Evolutionary conservation across 2,329 filamentous ascomycete genomes (phyloP).

Genomic region (Beauveria rudraprayagi): DNA sequence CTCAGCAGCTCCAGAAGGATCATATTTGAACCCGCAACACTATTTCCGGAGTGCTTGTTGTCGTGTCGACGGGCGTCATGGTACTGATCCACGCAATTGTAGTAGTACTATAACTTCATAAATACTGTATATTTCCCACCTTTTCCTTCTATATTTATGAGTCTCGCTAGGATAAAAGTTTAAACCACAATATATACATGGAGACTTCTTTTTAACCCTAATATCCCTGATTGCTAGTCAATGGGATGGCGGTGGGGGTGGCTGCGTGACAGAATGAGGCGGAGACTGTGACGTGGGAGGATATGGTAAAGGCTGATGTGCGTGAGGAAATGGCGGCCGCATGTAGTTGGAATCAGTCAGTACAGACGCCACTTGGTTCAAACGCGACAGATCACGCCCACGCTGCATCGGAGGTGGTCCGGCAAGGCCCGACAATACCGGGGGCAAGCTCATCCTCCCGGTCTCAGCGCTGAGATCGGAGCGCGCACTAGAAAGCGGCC

Average conservation of each 20-base stretch:
- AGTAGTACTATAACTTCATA: too few species aligned
- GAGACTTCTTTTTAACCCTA: background rate
- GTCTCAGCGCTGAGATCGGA: constrained; percentile 10
- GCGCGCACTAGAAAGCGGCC: constrained; percentile 6
- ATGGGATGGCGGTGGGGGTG: constrained; percentile 6
- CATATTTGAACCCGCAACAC: too few species aligned
- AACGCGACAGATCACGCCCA: constrained; percentile 19
- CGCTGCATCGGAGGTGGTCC: constrained; percentile 3
- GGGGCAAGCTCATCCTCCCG: constrained; percentile 6
- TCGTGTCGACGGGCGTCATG: too few species aligned
- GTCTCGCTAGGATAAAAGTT: too few species aligned
- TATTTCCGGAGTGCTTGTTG: too few species aligned
- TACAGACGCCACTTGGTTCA: constrained; percentile 29
- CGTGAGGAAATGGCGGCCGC: background rate
- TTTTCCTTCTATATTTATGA: too few species aligned
- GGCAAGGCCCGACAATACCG: background rate
- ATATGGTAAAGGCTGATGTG: background rate
- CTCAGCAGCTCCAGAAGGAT: too few species aligned
- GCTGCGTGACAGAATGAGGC: background rate
- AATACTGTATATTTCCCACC: too few species aligned
- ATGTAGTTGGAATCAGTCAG: constrained; percentile 10
- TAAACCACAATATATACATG: too few species aligned
- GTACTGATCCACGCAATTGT: too few species aligned
- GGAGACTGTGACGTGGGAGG: background rate
- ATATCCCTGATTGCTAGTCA: background rate